Evolutionary conservation across 768 basidiomycete species (phyloP).

Genomic region (Termitomyces sp.): DNA sequence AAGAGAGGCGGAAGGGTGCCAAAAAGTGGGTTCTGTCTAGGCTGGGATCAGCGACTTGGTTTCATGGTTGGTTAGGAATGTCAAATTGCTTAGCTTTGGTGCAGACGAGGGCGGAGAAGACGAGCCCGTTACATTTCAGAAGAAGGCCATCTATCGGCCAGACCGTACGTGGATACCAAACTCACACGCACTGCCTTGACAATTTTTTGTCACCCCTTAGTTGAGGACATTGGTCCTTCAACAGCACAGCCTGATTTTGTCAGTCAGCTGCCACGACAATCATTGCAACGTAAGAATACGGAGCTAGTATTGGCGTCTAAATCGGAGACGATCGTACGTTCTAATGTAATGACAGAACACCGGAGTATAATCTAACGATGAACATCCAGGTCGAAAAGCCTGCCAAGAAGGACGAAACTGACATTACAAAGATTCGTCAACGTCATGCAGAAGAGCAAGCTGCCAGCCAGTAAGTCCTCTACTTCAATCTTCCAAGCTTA

Average conservation of each 20-base stretch:
- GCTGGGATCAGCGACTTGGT: background rate
- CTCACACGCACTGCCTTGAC: background rate
- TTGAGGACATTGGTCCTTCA: slow-evolving; percentile 28
- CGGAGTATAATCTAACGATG: background rate
- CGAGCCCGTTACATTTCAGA: slow-evolving; percentile 53
- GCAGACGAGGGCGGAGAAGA: slow-evolving; percentile 66
- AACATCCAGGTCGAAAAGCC: slow-evolving; percentile 7
- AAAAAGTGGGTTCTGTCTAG: slow-evolving; percentile 67
- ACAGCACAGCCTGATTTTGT: slow-evolving; percentile 36
- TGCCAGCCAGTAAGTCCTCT: slow-evolving; percentile 46
- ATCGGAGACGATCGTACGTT: slow-evolving; percentile 4
- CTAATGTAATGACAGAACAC: background rate
- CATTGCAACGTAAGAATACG: slow-evolving; percentile 6
- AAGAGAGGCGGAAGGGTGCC: slow-evolving; percentile 63
- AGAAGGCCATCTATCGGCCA: slow-evolving; percentile 79
- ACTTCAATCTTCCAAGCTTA: background rate
- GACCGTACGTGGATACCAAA: slow-evolving; percentile 57
- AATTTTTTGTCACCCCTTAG: slow-evolving; percentile 22
- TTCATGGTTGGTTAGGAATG: slow-evolving; percentile 54
- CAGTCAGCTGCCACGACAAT: slow-evolving; percentile 18
- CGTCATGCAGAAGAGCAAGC: slow-evolving; percentile 70
- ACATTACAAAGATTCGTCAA: slow-evolving; percentile 70
- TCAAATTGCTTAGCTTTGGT: slow-evolving; percentile 85
- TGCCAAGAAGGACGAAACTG: slow-evolving; percentile 37
- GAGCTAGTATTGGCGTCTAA: background rate